phyloP scores from a whole-genome alignment of 2,329 filamentous ascomycete genomes.

The Pseudocercospora musae region DNA sequence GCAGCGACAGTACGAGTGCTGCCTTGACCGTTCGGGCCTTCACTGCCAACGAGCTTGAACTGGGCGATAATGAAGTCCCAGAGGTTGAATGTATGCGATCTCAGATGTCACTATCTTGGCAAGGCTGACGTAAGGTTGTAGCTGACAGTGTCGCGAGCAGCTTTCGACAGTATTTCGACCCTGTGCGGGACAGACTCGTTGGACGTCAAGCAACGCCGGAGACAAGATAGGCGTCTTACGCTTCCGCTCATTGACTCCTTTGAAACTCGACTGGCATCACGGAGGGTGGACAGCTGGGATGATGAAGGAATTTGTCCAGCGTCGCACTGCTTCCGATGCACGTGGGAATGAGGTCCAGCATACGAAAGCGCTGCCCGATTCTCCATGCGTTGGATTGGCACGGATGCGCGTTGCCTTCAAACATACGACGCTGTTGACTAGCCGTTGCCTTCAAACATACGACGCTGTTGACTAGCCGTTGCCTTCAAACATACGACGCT shows the following conservation, averaged over 20 bases:
- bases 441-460: neutral
- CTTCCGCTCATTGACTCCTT: neutral
- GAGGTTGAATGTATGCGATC: neutral
- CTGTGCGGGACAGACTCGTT: neutral
- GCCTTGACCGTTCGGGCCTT: neutral
- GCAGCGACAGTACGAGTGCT: neutral
- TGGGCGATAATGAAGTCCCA: neutral
- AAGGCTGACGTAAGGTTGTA: neutral
- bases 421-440: neutral
- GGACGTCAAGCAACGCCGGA: neutral
- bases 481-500: neutral
- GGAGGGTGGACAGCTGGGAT: neutral
- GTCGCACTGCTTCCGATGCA: neutral
- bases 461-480: neutral
- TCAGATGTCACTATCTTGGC: neutral
- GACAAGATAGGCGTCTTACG: neutral
- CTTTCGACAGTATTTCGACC: slow-evolving; percentile 2
- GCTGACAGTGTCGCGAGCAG: neutral
- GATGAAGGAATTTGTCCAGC: neutral
- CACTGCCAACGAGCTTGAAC: neutral
- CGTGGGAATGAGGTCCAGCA: neutral
- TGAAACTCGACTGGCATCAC: neutral
- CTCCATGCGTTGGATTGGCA: neutral
- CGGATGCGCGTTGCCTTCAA: neutral
- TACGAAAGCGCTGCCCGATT: neutral